phyloP scores from a whole-genome alignment of 495 filamentous ascomycete species.

The Halenospora varia region DNA sequence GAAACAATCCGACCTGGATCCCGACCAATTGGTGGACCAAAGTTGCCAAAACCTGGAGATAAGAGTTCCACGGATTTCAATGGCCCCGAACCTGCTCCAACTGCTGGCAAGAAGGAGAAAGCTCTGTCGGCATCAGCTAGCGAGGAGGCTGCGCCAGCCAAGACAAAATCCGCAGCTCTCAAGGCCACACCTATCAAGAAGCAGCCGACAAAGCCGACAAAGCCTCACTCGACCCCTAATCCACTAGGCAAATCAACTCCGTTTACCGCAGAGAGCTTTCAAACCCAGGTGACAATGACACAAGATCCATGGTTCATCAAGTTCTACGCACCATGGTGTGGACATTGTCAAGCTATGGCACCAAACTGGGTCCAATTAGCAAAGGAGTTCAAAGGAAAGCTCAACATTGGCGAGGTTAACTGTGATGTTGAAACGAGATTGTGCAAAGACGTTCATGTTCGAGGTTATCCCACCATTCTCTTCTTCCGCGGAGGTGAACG shows the following conservation, averaged over 20 bases:
- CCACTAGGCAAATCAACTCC: slow-evolving; percentile 66
- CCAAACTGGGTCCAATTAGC: slow-evolving; percentile 88
- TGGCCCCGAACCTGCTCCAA: slow-evolving; percentile 13
- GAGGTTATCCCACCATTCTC: slow-evolving; percentile 80
- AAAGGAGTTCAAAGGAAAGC: slow-evolving; percentile 77
- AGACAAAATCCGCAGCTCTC: slow-evolving; percentile 12
- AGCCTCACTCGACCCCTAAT: slow-evolving; percentile 55
- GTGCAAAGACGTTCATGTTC: slow-evolving; percentile 81
- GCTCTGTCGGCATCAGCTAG: not conserved
- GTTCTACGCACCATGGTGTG: slow-evolving; percentile 97
- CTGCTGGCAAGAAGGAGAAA: slow-evolving; percentile 11
- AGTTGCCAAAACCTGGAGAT: slow-evolving; percentile 57
- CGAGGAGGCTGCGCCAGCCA: slow-evolving; percentile 13
- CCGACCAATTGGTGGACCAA: slow-evolving; percentile 58
- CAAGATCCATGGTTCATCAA: slow-evolving; percentile 97
- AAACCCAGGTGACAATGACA: slow-evolving; percentile 77
- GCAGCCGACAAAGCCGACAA: slow-evolving; percentile 27
- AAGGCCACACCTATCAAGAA: slow-evolving; percentile 22
- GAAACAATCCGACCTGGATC: slow-evolving; percentile 78
- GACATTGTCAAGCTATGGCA: slow-evolving; percentile 87
- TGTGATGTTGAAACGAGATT: slow-evolving; percentile 79
- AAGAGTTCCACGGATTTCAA: slow-evolving; percentile 18
- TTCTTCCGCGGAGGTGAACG: slow-evolving; percentile 92
- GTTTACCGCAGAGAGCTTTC: slow-evolving; percentile 81
- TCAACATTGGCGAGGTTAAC: slow-evolving; percentile 96